A percentile compares a stretch with the other conserved stretches of the same genome.
Evolutionary conservation across 345 rosid species (phyloP).

Genomic region (Stellera chamaejasme): DNA sequence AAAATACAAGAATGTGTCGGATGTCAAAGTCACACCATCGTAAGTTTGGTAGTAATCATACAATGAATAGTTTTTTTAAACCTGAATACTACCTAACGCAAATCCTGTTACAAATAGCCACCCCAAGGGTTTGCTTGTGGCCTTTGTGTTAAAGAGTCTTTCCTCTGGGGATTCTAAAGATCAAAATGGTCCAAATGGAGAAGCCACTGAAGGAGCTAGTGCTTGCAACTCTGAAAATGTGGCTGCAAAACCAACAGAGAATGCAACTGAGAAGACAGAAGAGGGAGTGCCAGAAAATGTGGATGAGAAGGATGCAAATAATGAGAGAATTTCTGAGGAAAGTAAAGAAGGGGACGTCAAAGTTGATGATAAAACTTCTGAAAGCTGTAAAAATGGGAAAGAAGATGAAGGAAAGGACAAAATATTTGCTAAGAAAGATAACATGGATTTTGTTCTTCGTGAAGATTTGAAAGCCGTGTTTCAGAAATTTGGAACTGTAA

Average conservation of each 20-base stretch:
- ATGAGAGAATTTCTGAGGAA: slow-evolving; percentile 26
- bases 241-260: slow-evolving; percentile 16
- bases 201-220: slow-evolving; percentile 15
- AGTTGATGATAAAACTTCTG: slow-evolving; percentile 36
- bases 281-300: slow-evolving; percentile 14
- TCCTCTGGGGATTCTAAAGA: slow-evolving; percentile 32
- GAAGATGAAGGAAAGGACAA: slow-evolving; percentile 35
- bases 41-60: slow-evolving; percentile 19
- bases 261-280: slow-evolving; percentile 16
- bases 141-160: slow-evolving; percentile 56
- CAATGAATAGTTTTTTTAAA: neutral
- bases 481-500: slow-evolving; percentile 66
- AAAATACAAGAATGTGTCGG: slow-evolving; percentile 37
- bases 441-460: slow-evolving; percentile 66
- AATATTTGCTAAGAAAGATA: slow-evolving; percentile 37
- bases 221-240: slow-evolving; percentile 26
- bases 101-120: slow-evolving; percentile 36
- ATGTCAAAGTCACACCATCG: slow-evolving; percentile 31
- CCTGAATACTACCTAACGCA: slow-evolving; percentile 11
- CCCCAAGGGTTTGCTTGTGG: slow-evolving; percentile 81
- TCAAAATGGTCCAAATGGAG: slow-evolving; percentile 25
- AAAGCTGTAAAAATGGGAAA: slow-evolving; percentile 19
- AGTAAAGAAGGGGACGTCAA: slow-evolving; percentile 20
- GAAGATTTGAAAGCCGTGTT: slow-evolving; percentile 84
- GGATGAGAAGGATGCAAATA: slow-evolving; percentile 15